A percentile compares a stretch with the other conserved stretches of the same genome.
Evolutionary conservation across 257 asterid genomes (phyloP).

Genomic region (Solanum sejunctum): DNA sequence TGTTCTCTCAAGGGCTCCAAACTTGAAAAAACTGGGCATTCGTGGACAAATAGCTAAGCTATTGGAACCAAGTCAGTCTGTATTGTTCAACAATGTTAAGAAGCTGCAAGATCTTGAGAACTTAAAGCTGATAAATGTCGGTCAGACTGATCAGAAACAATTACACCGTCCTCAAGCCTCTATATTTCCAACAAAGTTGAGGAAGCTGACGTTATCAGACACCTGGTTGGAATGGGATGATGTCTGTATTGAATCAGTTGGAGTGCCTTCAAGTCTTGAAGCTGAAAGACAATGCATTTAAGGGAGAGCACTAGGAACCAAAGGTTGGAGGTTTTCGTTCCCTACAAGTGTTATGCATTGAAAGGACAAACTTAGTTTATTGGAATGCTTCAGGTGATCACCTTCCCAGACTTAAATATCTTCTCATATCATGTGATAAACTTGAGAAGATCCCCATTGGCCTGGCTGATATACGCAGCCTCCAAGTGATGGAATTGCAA

Average conservation of each 20-base stretch:
- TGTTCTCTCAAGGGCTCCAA: constrained; percentile 20
- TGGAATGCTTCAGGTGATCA: constrained; percentile 16
- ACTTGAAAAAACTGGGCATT: constrained; percentile 36
- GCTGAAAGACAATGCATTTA: constrained; percentile 13
- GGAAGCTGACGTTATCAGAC: constrained; percentile 1
- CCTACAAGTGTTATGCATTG: constrained; percentile 12
- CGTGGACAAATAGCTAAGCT: constrained; percentile 27
- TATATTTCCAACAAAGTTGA: constrained; percentile 1
- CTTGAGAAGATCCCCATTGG: constrained; percentile 17
- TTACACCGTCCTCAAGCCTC: background rate
- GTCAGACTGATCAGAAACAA: background rate
- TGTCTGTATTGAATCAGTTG: constrained; percentile 9
- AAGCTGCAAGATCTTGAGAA: constrained; percentile 23
- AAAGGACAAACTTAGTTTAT: background rate
- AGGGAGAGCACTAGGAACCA: constrained; percentile 7
- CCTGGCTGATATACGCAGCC: constrained; percentile 11
- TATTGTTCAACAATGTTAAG: constrained; percentile 19
- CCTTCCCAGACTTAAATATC: constrained; percentile 13
- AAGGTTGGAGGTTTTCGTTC: constrained; percentile 6
- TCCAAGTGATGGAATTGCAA: constrained; percentile 3
- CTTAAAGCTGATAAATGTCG: constrained; percentile 33
- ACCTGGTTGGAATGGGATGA: constrained; percentile 10
- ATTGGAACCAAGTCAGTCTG: background rate
- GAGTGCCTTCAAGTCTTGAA: constrained; percentile 9
- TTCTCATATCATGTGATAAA: constrained; percentile 12